Percentiles rank a stretch among this genome's conserved stretches.
These are phyloP conservation scores for Dendrobium catenatum DNA, from an alignment of 106 monocot species.

Conservation along the genomic window DNA sequence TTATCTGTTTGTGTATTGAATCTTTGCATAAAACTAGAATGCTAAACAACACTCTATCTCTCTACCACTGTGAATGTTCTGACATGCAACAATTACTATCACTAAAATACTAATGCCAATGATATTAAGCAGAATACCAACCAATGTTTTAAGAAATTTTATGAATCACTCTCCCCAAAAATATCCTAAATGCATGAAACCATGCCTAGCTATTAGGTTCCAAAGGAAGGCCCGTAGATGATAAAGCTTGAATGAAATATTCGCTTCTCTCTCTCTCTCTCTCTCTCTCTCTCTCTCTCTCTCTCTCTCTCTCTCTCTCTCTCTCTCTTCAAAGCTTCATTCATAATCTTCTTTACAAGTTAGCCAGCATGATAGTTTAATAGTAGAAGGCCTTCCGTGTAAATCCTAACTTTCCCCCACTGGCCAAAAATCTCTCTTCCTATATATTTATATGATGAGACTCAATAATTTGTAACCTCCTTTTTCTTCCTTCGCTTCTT, in stretches of 20 bases:
- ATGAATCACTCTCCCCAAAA: no score
- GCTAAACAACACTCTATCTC: no score
- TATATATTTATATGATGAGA: not conserved
- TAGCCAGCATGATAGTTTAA: not conserved
- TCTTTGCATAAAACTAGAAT: no score
- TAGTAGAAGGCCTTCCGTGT: not conserved
- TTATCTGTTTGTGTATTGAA: no score
- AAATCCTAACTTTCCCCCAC: not conserved
- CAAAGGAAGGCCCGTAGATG: constrained; percentile 18
- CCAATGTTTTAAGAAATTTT: no score
- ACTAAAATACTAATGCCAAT: no score
- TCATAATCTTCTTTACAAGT: not conserved
- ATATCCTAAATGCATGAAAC: not conserved
- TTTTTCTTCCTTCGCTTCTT: not conserved
- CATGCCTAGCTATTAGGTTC: not conserved
- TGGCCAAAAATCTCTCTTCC: not conserved
- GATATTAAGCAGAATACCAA: no score
- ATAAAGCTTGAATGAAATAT: constrained; percentile 38
- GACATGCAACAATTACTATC: no score
- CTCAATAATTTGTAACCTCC: not conserved
- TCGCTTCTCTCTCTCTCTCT: not conserved
- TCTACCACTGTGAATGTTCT: no score
- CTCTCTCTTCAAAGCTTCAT: not conserved
- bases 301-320: no score
- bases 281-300: not conserved